Base-by-base conservation (phyloP, 768 basidiomycete species). In the Lactifluus volemus region DNA sequence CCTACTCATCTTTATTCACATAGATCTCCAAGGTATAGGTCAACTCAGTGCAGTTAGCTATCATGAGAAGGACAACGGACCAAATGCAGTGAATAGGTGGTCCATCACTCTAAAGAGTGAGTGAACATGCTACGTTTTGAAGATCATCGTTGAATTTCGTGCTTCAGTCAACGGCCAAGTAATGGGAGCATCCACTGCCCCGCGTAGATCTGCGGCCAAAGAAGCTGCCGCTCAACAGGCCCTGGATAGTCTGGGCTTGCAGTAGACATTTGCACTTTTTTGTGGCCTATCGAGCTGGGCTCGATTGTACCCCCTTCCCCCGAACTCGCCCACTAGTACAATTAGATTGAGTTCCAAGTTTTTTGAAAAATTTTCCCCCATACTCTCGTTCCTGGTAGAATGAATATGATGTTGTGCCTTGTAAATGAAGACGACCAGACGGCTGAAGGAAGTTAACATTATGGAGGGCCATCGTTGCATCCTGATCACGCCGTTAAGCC, bases 131-230 rank as follows among this genome's bases (percentile, higher is more conserved):
- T 17, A 4, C 3, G 14, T n/a, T 21, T 47, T 45, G 38, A 21
- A 8, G 14, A 9, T 30, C 30, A 6, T 30, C 12, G n/a, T 21
- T 42, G n/a, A 53, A 6, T 41, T 17, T 42, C 29, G 34, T 14
- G 14, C 10, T 25, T 39, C 34, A 65, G 65, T 65, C 19, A 14
- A 49, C 8, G 65, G 65, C 36, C 14, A 32, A 58, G 71, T 75
- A 8, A 76, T 74, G 69, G 85, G 83, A 34, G 74, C 72, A 11
- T 83, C 77, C 5, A 72, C 67, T 1, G 81, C 77, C 11, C 34
- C 67, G 3, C 73, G 74, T 48, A 81, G 84, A 65, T 67, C 72
- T 10, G 52, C 50, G 1, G 74, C 75, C 8, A 75, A 70, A 61
- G 74, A 77, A 45, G 61, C 55, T 36, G 75, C 75, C 19, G 73